A percentile compares a stretch with the other conserved stretches of the same genome.
Evolutionary conservation across 371 early-diverging fungal genomes (phyloP).

Genomic region (Neoconidiobolus thromboides): DNA sequence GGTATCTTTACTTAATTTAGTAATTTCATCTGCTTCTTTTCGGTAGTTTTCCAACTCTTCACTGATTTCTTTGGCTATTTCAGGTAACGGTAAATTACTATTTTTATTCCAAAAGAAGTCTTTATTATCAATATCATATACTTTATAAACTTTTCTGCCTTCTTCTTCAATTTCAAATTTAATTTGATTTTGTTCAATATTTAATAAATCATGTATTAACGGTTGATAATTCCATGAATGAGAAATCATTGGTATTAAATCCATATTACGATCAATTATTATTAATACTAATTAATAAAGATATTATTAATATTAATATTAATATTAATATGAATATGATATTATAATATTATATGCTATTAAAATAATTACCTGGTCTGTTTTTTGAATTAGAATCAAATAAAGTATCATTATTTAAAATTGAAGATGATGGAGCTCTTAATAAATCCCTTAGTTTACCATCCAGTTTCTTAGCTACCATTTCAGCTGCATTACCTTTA

Average conservation of each 20-base stretch:
- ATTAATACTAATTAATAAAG: slow-evolving; percentile 42
- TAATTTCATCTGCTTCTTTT: slow-evolving; percentile 80
- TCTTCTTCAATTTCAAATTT: slow-evolving; percentile 38
- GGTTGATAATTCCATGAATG: slow-evolving; percentile 98
- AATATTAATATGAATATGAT: neutral
- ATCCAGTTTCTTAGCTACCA: slow-evolving; percentile 77
- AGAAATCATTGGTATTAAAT: slow-evolving; percentile 80
- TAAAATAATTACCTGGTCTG: neutral
- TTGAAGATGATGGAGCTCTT: neutral
- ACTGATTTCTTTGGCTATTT: slow-evolving; percentile 92
- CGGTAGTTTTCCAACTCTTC: slow-evolving; percentile 78
- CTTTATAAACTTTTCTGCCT: slow-evolving; percentile 41
- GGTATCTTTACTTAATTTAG: slow-evolving; percentile 30
- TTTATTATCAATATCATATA: slow-evolving; percentile 74
- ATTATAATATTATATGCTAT: neutral
- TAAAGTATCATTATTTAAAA: neutral
- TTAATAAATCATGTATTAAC: slow-evolving; percentile 89
- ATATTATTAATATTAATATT: slow-evolving; percentile 1
- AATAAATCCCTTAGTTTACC: slow-evolving; percentile 53
- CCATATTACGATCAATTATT: slow-evolving; percentile 87
- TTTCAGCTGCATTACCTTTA: slow-evolving; percentile 82
- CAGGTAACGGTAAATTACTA: slow-evolving; percentile 87
- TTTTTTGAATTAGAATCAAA: neutral
- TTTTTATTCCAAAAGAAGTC: slow-evolving; percentile 93
- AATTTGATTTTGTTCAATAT: slow-evolving; percentile 81